Evolutionary conservation across 1,139 yeast genomes (phyloP).

Genomic region (Candida buenavistaensis): DNA sequence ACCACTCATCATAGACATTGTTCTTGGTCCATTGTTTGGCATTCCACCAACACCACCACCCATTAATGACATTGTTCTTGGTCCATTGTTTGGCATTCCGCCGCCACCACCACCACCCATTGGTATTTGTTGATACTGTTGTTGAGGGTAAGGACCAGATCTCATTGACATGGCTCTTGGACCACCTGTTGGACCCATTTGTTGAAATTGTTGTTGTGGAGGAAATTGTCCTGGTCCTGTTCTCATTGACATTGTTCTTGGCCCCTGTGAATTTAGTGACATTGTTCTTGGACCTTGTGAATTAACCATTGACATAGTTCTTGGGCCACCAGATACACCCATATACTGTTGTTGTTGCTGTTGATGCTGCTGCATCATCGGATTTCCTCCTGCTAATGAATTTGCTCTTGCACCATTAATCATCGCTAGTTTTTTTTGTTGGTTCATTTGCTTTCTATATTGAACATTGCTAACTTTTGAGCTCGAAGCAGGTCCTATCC

Average conservation of each 20-base stretch:
- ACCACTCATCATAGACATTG: slow-evolving; percentile 7
- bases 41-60: slow-evolving; percentile 12
- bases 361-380: slow-evolving; percentile 25
- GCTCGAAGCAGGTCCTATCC: slow-evolving; percentile 8
- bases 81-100: slow-evolving; percentile 15
- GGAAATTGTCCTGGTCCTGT: slow-evolving; percentile 6
- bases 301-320: slow-evolving; percentile 59
- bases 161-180: slow-evolving; percentile 20
- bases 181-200: slow-evolving; percentile 8
- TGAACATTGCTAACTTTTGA: slow-evolving; percentile 48
- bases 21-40: slow-evolving; percentile 9
- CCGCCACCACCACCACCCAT: no score
- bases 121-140: slow-evolving; percentile 4
- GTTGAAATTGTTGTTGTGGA: slow-evolving; percentile 4
- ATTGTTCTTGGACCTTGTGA: slow-evolving; percentile 31
- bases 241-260: slow-evolving; percentile 10
- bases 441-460: slow-evolving; percentile 68
- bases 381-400: slow-evolving; percentile 39
- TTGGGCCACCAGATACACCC: slow-evolving; percentile 27
- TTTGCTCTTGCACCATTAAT: slow-evolving; percentile 50
- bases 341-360: slow-evolving; percentile 19
- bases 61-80: slow-evolving; percentile 30
- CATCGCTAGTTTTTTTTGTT: slow-evolving; percentile 60
- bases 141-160: slow-evolving; percentile 12
- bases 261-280: slow-evolving; percentile 22